Conservation (phyloP, 805 yeast species). For the Cyberlindnera suaveolens region DNA sequence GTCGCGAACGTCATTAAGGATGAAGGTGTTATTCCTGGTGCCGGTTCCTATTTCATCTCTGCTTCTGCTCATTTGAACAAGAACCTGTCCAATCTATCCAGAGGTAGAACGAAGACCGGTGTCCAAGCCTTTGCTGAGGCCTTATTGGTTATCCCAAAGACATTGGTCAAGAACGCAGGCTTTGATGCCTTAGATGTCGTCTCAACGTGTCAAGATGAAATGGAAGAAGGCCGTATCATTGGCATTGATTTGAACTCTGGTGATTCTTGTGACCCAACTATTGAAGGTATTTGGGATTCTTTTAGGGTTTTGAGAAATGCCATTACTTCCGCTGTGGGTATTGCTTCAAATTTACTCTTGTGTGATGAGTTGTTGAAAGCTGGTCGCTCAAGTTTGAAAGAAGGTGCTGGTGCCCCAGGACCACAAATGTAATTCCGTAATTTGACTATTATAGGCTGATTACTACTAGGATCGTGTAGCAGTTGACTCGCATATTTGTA, state of each 20-base stretch:
- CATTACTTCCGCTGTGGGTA: conserved; percentile 85
- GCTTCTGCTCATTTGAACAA: conserved; percentile 61
- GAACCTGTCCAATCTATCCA: conserved; percentile 49
- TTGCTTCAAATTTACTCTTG: conserved; percentile 82
- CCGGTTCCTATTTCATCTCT: conserved; percentile 90
- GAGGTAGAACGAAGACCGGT: conserved; percentile 87
- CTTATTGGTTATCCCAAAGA: conserved; percentile 84
- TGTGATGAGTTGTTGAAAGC: conserved; percentile 97
- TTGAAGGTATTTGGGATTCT: conserved; percentile 96
- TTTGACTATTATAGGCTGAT: conserved; percentile 1
- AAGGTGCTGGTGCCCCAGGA: conserved; percentile 30
- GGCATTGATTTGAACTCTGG: conserved; percentile 91
- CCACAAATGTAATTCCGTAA: not conserved
- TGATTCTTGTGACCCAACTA: conserved; percentile 90
- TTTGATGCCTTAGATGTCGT: conserved; percentile 87
- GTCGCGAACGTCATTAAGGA: conserved; percentile 90
- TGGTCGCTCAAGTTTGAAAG: conserved; percentile 87
- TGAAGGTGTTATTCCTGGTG: conserved; percentile 86
- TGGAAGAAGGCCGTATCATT: conserved; percentile 71
- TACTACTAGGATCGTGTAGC: not conserved
- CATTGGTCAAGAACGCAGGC: conserved; percentile 88
- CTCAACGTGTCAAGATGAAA: conserved; percentile 84
- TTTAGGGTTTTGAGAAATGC: conserved; percentile 93
- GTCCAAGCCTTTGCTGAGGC: conserved; percentile 92
- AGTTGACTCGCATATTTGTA: too few relatives aligned